These are phyloP conservation scores for Scheffersomyces spartinae DNA, from an alignment of 805 yeast species.

Conservation along the genomic window DNA sequence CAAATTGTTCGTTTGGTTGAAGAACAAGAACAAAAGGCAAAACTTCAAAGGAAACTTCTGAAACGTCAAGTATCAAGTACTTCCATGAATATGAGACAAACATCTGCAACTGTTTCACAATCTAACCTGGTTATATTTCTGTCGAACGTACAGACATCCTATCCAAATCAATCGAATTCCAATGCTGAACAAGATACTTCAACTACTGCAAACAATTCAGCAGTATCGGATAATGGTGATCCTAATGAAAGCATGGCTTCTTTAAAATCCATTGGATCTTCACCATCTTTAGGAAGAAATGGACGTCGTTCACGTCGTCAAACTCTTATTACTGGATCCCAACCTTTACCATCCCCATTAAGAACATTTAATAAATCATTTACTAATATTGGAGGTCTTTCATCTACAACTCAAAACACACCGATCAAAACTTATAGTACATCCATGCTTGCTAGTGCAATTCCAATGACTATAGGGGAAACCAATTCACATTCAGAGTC, in stretches of 20 bases:
- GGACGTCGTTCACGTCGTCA: conserved; percentile 54
- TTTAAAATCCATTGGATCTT: no score
- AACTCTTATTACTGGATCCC: conserved; percentile 79
- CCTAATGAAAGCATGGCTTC: no score
- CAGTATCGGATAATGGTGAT: conserved; percentile 3
- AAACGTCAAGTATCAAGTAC: conserved; percentile 25
- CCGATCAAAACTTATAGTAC: conserved; percentile 21
- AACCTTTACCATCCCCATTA: conserved; percentile 84
- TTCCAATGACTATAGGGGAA: conserved; percentile 1
- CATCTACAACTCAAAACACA: conserved; percentile 29
- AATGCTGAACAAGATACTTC: no score
- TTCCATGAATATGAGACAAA: no score
- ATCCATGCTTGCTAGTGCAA: conserved; percentile 1
- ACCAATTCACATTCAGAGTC: conserved; percentile 8
- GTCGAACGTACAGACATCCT: no score
- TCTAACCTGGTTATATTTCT: no score
- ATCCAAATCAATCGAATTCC: no score
- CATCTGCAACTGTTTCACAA: no score
- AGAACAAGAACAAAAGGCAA: conserved; percentile 40
- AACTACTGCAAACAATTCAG: conserved; percentile 7
- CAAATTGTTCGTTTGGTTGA: conserved; percentile 61
- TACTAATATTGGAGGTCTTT: conserved; percentile 23
- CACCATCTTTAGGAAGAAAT: conserved; percentile 18
- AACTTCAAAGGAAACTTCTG: conserved; percentile 27
- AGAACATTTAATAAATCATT: conserved; percentile 40